Percentiles rank a stretch among this genome's conserved stretches.
phyloP scores from a whole-genome alignment of 257 asterid genomes.

The Orobanche coerulescens region DNA sequence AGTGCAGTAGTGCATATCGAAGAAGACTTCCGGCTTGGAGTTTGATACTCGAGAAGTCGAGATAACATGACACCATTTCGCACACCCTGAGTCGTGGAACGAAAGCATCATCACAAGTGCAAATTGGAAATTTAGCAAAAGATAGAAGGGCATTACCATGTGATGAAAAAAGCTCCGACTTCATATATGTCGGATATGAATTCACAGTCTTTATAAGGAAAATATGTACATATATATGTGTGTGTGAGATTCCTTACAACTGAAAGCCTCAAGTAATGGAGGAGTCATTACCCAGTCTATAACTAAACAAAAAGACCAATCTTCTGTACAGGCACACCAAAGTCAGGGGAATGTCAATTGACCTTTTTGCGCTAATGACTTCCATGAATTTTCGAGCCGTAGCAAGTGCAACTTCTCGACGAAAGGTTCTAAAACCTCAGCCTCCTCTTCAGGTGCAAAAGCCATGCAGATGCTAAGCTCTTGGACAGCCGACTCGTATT shows the following conservation, averaged over 20 bases:
- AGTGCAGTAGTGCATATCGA: no score
- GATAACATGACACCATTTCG: no score
- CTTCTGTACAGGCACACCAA: neutral
- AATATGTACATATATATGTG: neutral
- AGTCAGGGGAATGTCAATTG: constrained; percentile 43
- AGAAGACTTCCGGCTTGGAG: no score
- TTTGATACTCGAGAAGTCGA: no score
- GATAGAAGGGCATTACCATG: no score
- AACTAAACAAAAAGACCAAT: neutral
- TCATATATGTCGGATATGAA: no score
- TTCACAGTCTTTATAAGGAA: no score
- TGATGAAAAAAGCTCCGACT: no score
- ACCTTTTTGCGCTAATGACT: constrained; percentile 46
- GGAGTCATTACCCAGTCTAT: neutral
- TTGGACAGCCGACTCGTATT: constrained; percentile 77
- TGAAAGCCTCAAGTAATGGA: neutral
- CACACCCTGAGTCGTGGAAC: no score
- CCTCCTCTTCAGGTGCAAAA: constrained; percentile 91
- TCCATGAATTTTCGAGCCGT: constrained; percentile 64
- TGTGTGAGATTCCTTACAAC: neutral
- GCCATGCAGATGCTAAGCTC: constrained; percentile 98
- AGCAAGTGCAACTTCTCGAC: constrained; percentile 73
- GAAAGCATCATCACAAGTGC: no score
- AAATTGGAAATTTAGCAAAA: no score
- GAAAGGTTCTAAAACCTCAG: constrained; percentile 60